Evolutionary conservation across 257 asterid genomes (phyloP).

Genomic region (Ajuga chamaepitys): DNA sequence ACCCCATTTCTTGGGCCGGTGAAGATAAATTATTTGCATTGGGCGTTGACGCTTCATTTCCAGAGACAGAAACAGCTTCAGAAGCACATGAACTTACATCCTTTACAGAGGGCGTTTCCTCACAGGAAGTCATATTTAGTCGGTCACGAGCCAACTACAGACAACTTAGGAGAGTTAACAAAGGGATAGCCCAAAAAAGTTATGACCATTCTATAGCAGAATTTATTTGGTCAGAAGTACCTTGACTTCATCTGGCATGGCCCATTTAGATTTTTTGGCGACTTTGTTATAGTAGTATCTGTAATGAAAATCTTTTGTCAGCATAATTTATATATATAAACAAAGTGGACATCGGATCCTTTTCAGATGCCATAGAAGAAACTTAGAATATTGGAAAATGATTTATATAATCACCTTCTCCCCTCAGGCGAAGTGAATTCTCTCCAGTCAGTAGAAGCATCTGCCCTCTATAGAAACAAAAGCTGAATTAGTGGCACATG

Average conservation of each 20-base stretch:
- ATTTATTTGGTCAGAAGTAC: slow-evolving; percentile 28
- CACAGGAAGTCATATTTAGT: slow-evolving; percentile 23
- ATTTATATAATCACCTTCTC: slow-evolving; percentile 44
- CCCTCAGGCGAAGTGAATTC: slow-evolving; percentile 70
- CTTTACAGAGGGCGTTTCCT: slow-evolving; percentile 30
- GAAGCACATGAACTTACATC: slow-evolving; percentile 30
- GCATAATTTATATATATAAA: slow-evolving; percentile 5
- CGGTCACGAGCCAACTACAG: slow-evolving; percentile 70
- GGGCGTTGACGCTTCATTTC: slow-evolving; percentile 31
- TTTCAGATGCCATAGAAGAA: slow-evolving; percentile 10
- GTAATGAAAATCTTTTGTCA: slow-evolving; percentile 17
- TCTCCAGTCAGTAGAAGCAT: slow-evolving; percentile 93
- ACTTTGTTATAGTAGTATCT: slow-evolving; percentile 74
- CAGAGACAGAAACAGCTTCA: slow-evolving; percentile 36
- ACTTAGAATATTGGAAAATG: neutral
- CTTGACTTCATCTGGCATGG: slow-evolving; percentile 84
- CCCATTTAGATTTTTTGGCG: slow-evolving; percentile 71
- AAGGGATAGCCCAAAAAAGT: neutral
- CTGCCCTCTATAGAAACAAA: slow-evolving; percentile 73
- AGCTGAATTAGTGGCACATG: slow-evolving; percentile 13
- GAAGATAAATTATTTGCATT: slow-evolving; percentile 28
- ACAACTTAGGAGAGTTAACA: slow-evolving; percentile 13
- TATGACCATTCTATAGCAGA: neutral
- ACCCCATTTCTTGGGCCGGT: slow-evolving; percentile 25
- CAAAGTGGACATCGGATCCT: neutral